Percentiles rank a stretch among this genome's conserved stretches.
Conservation (phyloP, 352 stramenopile species). For the Aphanomyces invadans region DNA sequence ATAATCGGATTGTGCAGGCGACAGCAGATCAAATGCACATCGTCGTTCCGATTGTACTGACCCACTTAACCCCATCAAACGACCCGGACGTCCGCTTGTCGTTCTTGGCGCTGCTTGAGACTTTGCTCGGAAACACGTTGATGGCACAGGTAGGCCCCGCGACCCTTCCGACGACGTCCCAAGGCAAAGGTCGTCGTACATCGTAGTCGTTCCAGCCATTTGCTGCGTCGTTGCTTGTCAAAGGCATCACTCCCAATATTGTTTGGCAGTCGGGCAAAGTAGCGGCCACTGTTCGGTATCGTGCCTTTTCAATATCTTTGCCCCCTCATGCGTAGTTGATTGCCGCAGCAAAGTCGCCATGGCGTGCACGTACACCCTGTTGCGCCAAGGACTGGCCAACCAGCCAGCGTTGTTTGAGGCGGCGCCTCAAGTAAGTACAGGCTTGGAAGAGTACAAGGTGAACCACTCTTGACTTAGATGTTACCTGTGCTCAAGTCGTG, state of each 20-base stretch:
- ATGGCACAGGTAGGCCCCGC: slow-evolving; percentile 53
- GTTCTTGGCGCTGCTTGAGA: slow-evolving; percentile 79
- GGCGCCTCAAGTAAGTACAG: slow-evolving; percentile 58
- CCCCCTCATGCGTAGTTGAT: neutral
- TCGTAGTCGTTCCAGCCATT: slow-evolving; percentile 59
- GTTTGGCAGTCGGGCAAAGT: slow-evolving; percentile 83
- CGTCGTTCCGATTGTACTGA: slow-evolving; percentile 53
- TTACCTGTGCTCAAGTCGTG: slow-evolving; percentile 83
- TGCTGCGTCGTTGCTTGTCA: slow-evolving; percentile 48
- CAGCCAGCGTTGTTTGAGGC: slow-evolving; percentile 75
- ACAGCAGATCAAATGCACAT: slow-evolving; percentile 48
- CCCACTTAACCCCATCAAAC: slow-evolving; percentile 53
- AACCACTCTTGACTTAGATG: slow-evolving; percentile 46
- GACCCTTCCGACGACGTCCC: too few relatives aligned
- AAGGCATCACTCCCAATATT: slow-evolving; percentile 84
- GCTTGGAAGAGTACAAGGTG: too few relatives aligned
- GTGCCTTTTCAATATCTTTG: neutral
- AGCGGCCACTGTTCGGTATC: slow-evolving; percentile 72
- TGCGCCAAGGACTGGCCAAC: slow-evolving; percentile 67
- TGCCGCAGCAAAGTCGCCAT: slow-evolving; percentile 77
- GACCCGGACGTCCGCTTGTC: slow-evolving; percentile 68
- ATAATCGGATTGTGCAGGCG: slow-evolving; percentile 31
- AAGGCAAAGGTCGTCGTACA: too few relatives aligned
- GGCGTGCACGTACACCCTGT: slow-evolving; percentile 74
- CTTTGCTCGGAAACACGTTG: slow-evolving; percentile 53